Base-by-base conservation (phyloP, 2,329 filamentous ascomycete species). In the Colletotrichum sp. region DNA sequence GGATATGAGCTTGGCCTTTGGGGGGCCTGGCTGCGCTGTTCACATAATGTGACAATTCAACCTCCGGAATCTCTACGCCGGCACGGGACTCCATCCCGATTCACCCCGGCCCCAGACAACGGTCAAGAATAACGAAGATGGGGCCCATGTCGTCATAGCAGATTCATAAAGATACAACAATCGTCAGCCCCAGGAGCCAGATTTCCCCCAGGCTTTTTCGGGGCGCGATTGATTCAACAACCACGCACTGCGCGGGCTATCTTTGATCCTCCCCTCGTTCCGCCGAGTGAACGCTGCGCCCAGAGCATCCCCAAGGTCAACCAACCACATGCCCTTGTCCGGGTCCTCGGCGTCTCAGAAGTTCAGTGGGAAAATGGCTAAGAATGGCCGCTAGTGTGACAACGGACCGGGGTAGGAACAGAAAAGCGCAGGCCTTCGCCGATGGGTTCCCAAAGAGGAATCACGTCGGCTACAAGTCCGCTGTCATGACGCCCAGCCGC, bases 381-480 rank as follows among this genome's bases (percentile, higher is more conserved):
- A 71, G 48, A 71, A 71, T 26, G 68, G 68, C 21, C 38, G n/a
- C 30, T 28, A 71, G 38, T 34, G 68, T 71, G 36, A 12, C 63
- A 24, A 48, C 18, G 43, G 32, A 60, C 63, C 16, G 48, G 64
- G 63, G 52, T 24, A 9, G 2, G 12, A 3, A 16, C 55, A 24
- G 55, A 24, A 28, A 58, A 28, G 55, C 24, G 21, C 55, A 55
- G 57, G 55, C 65, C 71, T 55, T 73, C 71, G 71, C 71, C 71
- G 71, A 73, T 66, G 57, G 65, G 38, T 69, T 73, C 71, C 71
- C 38, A 9, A 73, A 69, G 6, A 69, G 71, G 71, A 36, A 73
- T 60, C 24, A 30, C 34, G 21, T 64, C 38, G 68, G 68, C 12
- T 30, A 57, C 58, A 61, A 61, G 28, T 30, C 58, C 58, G 58